Evolutionary conservation across 2,329 filamentous ascomycete genomes (phyloP).

Genomic region (Xylaria digitata): DNA sequence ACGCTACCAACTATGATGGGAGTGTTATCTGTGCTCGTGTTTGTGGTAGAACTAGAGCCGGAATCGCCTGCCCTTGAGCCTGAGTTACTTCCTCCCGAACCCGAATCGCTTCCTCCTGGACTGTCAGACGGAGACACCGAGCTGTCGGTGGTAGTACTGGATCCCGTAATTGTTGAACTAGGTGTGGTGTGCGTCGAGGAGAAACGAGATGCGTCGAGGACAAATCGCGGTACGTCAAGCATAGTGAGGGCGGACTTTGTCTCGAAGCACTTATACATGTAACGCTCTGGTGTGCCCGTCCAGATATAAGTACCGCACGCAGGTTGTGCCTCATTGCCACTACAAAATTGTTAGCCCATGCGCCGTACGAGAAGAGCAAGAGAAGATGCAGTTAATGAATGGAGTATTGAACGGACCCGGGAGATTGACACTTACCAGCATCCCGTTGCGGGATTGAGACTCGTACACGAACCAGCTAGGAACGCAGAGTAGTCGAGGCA

Average conservation of each 20-base stretch:
- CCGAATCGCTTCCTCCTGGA: conserved; percentile 12
- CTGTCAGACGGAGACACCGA: conserved; percentile 16
- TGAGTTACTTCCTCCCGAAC: not conserved
- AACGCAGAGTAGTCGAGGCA: conserved; percentile 53
- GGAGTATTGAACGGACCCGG: not conserved
- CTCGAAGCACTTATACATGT: conserved; percentile 53
- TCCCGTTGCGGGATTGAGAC: conserved; percentile 47
- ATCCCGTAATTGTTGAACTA: conserved; percentile 28
- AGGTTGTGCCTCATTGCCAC: conserved; percentile 36
- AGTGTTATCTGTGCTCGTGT: conserved; percentile 30
- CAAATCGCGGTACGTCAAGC: conserved; percentile 51
- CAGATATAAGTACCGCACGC: conserved; percentile 55
- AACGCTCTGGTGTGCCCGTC: conserved; percentile 50
- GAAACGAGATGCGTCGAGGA: conserved; percentile 49
- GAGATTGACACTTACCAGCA: conserved; percentile 51
- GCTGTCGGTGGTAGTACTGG: conserved; percentile 14
- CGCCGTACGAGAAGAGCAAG: not conserved
- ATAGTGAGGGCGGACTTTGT: conserved; percentile 48
- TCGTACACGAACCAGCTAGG: conserved; percentile 47
- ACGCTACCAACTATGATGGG: conserved; percentile 50
- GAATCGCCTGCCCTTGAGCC: conserved; percentile 4
- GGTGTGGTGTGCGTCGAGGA: conserved; percentile 38
- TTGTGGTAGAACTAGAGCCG: conserved; percentile 3
- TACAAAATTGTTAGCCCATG: conserved; percentile 27
- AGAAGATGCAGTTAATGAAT: not conserved